A percentile compares a stretch with the other conserved stretches of the same genome.
These are phyloP conservation scores for Fraxinus ornus DNA, from an alignment of 305 asterid species.

Conservation along the genomic window DNA sequence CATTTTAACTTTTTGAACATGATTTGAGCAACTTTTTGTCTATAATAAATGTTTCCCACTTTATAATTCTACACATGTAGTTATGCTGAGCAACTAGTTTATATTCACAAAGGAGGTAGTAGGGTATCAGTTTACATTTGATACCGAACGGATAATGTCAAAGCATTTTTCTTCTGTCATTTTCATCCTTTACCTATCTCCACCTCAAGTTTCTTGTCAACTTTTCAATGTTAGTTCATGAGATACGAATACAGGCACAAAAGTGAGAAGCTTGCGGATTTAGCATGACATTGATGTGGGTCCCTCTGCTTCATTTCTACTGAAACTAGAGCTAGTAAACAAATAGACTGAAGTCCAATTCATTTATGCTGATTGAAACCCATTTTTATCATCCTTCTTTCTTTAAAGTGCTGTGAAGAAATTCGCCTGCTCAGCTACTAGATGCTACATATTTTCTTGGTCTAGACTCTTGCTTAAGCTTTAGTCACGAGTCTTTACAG, in stretches of 20 bases:
- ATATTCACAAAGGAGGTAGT: background rate
- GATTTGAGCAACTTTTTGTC: background rate
- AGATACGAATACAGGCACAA: background rate
- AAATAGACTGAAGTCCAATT: background rate
- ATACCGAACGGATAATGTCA: background rate
- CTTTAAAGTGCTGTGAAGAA: background rate
- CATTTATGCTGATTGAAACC: background rate
- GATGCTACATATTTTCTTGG: background rate
- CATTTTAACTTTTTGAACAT: background rate
- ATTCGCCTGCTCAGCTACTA: background rate
- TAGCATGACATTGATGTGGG: background rate
- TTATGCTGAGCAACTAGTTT: background rate
- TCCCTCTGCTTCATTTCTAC: background rate
- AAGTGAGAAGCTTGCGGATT: background rate
- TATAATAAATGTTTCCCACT: background rate
- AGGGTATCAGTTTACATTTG: background rate
- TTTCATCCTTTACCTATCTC: background rate
- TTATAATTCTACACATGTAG: background rate
- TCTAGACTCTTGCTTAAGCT: background rate
- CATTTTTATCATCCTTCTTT: background rate
- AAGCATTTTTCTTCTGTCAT: background rate
- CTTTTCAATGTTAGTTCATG: background rate
- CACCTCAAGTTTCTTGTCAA: background rate
- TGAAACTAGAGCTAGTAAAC: constrained; percentile 8
- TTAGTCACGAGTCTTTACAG: background rate